phyloP scores from a whole-genome alignment of 306 rosid species.

The Cicer yamashitae region DNA sequence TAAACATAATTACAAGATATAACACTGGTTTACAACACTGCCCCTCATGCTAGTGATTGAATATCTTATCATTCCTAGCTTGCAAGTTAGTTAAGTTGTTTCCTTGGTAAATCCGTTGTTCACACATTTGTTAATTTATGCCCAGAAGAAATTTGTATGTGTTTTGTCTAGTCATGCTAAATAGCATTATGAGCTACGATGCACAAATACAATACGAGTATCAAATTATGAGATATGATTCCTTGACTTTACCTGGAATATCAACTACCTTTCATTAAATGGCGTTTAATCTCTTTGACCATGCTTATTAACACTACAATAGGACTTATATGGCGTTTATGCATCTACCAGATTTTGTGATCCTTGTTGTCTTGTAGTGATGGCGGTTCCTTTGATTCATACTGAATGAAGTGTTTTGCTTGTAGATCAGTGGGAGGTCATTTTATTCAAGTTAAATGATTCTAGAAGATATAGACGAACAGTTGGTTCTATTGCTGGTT shows the following conservation, averaged over 20 bases:
- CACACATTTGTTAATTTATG: too few species aligned
- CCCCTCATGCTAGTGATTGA: too few species aligned
- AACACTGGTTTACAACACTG: too few species aligned
- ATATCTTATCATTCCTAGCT: too few species aligned
- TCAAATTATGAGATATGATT: too few species aligned
- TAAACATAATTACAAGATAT: constrained; percentile 1
- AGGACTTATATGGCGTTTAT: constrained; percentile 24
- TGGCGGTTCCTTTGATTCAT: constrained; percentile 30
- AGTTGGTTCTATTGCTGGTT: constrained; percentile 82
- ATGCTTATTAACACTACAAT: constrained; percentile 23
- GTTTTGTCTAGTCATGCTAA: too few species aligned
- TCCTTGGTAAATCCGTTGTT: too few species aligned
- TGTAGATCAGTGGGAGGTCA: constrained; percentile 78
- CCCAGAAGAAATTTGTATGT: too few species aligned
- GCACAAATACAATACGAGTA: too few species aligned
- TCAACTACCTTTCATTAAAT: neutral
- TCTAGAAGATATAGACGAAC: constrained; percentile 83
- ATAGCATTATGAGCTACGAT: too few species aligned
- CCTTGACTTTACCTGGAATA: too few species aligned
- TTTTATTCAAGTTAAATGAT: constrained; percentile 78
- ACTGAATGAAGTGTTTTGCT: constrained; percentile 42
- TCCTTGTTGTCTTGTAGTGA: constrained; percentile 18
- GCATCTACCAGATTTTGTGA: constrained; percentile 9
- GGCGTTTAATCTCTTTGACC: neutral
- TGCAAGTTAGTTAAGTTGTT: too few species aligned